These are phyloP conservation scores for Zizania palustris DNA, from an alignment of 202 grass and related monocot genomes.

Conservation along the genomic window DNA sequence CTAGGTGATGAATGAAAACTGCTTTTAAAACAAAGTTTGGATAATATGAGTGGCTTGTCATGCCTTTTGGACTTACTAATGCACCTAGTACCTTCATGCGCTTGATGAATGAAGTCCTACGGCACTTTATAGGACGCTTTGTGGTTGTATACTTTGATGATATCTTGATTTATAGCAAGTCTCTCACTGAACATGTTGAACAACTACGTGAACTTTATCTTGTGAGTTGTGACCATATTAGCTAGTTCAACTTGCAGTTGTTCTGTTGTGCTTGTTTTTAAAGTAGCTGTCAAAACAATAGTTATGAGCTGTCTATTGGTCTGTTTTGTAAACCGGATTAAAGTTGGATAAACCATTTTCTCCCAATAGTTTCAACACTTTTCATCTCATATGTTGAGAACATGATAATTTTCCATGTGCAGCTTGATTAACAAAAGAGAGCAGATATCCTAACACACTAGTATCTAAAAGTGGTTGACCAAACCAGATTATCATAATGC, in stretches of 20 bases:
- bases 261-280: neutral
- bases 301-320: neutral
- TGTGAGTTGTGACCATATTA: constrained; percentile 6
- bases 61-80: too few relatives aligned
- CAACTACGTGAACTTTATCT: constrained; percentile 16
- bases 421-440: neutral
- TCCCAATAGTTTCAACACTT: neutral
- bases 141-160: too few relatives aligned
- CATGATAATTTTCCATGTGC: neutral
- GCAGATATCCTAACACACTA: neutral
- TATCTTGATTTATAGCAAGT: too few relatives aligned
- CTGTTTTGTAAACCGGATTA: too few relatives aligned
- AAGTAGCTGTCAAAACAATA: neutral
- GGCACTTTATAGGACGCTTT: too few relatives aligned
- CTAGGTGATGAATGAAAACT: too few relatives aligned
- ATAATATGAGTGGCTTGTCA: too few relatives aligned
- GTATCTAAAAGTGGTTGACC: neutral
- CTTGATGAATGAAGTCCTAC: too few relatives aligned
- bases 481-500: neutral
- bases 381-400: neutral
- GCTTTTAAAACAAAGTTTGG: too few relatives aligned
- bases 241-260: neutral
- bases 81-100: too few relatives aligned
- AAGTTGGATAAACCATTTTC: too few relatives aligned
- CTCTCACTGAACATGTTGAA: too few relatives aligned